Base-by-base conservation (phyloP, 1,139 yeast species). In the Suhomyces maxii region DNA sequence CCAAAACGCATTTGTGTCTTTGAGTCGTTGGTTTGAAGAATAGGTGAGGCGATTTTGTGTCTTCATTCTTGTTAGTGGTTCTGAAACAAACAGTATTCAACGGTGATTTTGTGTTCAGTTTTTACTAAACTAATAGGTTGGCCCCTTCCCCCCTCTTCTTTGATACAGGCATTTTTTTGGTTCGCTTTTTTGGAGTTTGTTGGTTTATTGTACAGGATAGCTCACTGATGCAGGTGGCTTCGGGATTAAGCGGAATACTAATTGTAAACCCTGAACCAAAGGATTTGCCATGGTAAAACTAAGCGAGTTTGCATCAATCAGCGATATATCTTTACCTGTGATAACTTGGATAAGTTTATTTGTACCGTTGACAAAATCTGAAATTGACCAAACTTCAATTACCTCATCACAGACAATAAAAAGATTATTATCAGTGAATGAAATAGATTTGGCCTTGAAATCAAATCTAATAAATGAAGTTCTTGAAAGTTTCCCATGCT, bases 241-340 rank as follows among this genome's bases (percentile, higher is more conserved):
- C 30, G 47, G 45, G 23, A 35, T 36, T 40, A 62, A 41, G 40
- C 51, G 59, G 44, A 78, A 64, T 2, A 82, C 59, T 46, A 88
- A 61, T 60, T 88, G 96, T 51, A 88, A 68, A 2, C 85, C 90
- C 2, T 76, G 69, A 7, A 79, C 76, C 52, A 69, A 68, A 0
- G 96, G 96, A 60, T 89, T 90, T 11, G 91, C 89, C 73, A 87
- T 71, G 2, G 77, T 67, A 31, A 86, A 67, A 38, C 76, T 71
- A 26, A 83, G 68, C 41, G 69, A 69, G 6, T 77, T 77, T 26
- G 63, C 62, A 34, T 70, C 71, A 23, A 84, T 55, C 53, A 82
- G 60, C 32, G 65, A 66, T 33, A 85, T 74, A 48, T 82, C 84
- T 58, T 84, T 86, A 11, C 96, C 95, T 7, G 84, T 77, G 36